Percentiles rank a stretch among this genome's conserved stretches.
Conservation (phyloP, 805 yeast species). For the Lipomyces sp. region DNA sequence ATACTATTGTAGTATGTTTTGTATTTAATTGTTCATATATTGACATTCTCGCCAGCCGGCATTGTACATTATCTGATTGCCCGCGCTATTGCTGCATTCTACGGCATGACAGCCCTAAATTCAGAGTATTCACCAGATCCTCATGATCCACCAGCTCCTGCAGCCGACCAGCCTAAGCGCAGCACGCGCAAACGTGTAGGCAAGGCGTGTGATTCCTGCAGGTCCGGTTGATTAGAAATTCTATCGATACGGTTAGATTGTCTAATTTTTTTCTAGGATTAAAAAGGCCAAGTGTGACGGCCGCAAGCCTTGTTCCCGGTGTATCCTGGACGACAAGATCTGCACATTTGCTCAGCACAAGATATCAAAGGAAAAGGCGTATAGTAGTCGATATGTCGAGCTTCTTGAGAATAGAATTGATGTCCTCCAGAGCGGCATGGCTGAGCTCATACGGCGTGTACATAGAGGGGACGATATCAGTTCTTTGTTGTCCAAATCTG, state of each 20-base stretch:
- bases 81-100: not conserved
- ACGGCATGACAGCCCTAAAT: not conserved
- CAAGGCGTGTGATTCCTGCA: slow-evolving; percentile 57
- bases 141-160: slow-evolving; percentile 18
- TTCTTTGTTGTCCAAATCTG: slow-evolving; percentile 31
- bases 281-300: slow-evolving; percentile 50
- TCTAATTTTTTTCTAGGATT: slow-evolving; percentile 15
- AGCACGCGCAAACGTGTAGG: slow-evolving; percentile 49
- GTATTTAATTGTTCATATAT: too few species aligned
- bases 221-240: slow-evolving; percentile 38
- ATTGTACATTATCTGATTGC: not conserved
- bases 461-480: slow-evolving; percentile 36
- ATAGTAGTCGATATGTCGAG: slow-evolving; percentile 62
- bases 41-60: not conserved
- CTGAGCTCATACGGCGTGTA: slow-evolving; percentile 37
- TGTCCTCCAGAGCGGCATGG: slow-evolving; percentile 47
- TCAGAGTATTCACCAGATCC: not conserved
- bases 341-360: slow-evolving; percentile 62
- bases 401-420: slow-evolving; percentile 63
- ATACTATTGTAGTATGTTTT: not conserved
- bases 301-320: slow-evolving; percentile 55
- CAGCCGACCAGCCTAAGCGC: slow-evolving; percentile 27
- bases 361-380: slow-evolving; percentile 58
- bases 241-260: not conserved
- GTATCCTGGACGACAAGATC: slow-evolving; percentile 59